Evolutionary conservation across 129 eudicot genomes (phyloP), one percentile per base, ranked within the genome.

Genomic region (Tanacetum coccineum): DNA sequence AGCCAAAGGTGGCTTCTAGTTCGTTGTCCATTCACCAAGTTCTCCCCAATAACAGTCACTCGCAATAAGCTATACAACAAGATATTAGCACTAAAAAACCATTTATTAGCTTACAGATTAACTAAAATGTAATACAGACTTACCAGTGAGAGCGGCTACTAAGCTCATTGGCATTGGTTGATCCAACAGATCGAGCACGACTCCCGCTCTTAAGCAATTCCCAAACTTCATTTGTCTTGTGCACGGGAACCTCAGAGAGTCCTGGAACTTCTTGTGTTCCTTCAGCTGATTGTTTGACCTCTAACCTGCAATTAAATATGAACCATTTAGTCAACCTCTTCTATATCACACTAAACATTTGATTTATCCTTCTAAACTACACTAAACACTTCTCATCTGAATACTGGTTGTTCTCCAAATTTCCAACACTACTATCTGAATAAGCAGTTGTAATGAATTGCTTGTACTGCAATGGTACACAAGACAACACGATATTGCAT

Each of bases 61-160:
- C 99, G 79, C 82, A 93, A 59, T 79, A 93, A 86, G 82, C 98
- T 93, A 74, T 76, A 78, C 3, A 60, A 68, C 56, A 25, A 36
- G 45, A 63, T 17, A 49, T 58, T 57, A 68, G 25, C 36, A 59
- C 54, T n/a, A 15, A 1, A 71, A 50, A 45, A 9, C 1, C 64
- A 42, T 30, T 4, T 22, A 47, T 76, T 39, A 32, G 13, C 45
- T 28, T 60, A 32, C 21, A 48, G 64, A 62, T 11, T 30, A 14
- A 50, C 28, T 6, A 50, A 53, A 20, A 52, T 30, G 56, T 60
- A 68, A 55, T 53, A 22, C 19, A 13, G 54, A 13, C 22, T 58
- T 84, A 93, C 99, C 99, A 88, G 81, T 93, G 99, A 40, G 99
- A 93, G 25, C 99, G 95, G 80, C 99, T 93, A 73, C 99, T 93